Percentiles rank a stretch among this genome's conserved stretches.
Evolutionary conservation across 192 early-diverging fungal genomes (phyloP).

Genomic region (Bifiguratus adelaidae): DNA sequence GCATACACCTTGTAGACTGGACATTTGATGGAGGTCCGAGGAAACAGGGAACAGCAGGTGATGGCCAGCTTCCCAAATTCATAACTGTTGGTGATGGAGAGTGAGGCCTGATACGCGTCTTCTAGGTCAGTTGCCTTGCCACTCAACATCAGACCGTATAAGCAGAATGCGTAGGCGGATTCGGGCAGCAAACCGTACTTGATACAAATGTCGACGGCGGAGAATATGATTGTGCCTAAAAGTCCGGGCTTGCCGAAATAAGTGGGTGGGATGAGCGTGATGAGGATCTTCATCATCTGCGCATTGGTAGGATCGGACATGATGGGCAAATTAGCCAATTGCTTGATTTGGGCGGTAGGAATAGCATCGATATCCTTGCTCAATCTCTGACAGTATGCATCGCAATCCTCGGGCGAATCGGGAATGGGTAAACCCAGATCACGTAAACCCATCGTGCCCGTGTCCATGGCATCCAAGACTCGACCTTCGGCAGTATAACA

Average conservation of each 20-base stretch:
- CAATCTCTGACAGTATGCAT: conserved; percentile 4
- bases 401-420: not conserved
- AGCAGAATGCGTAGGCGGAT: conserved; percentile 9
- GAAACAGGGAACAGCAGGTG: not conserved
- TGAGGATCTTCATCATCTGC: conserved; percentile 1
- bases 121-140: conserved; percentile 6
- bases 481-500: conserved; percentile 16
- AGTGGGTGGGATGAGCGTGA: conserved; percentile 6
- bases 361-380: not conserved
- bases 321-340: not conserved
- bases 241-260: conserved; percentile 17
- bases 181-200: conserved; percentile 3
- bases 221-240: conserved; percentile 11
- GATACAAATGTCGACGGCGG: conserved; percentile 7
- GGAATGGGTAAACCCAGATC: conserved; percentile 11
- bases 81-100: conserved; percentile 2
- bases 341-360: not conserved
- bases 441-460: conserved; percentile 6
- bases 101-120: not conserved
- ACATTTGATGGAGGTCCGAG: conserved; percentile 12
- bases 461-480: conserved; percentile 5
- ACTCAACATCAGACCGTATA: conserved; percentile 16
- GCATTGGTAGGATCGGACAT: conserved; percentile 1
- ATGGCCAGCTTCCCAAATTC: conserved; percentile 13
- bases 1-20: conserved; percentile 21